phyloP scores from a whole-genome alignment of 306 rosid species.

The Albizia julibrissin region DNA sequence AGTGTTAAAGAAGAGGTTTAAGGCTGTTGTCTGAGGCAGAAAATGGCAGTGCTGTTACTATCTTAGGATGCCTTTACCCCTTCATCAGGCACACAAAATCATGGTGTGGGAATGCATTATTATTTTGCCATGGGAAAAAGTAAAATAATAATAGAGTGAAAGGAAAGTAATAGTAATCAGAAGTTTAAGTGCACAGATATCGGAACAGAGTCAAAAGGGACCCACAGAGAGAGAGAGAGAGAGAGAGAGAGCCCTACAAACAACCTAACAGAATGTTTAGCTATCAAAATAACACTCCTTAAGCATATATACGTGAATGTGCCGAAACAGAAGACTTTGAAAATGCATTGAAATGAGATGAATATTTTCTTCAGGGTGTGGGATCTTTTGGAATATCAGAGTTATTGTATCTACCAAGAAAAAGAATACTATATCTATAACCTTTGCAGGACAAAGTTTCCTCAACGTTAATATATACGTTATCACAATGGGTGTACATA shows the following conservation, averaged over 20 bases:
- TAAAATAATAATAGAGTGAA: conserved; percentile 16
- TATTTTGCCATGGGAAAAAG: background rate
- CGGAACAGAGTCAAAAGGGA: background rate
- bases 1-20: conserved; percentile 13
- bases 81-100: conserved; percentile 42
- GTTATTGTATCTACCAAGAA: background rate
- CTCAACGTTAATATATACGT: background rate
- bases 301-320: background rate
- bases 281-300: background rate
- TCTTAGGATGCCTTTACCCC: conserved; percentile 48
- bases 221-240: background rate
- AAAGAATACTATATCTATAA: background rate
- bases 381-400: background rate
- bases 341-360: background rate
- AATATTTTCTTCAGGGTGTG: background rate
- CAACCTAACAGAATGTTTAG: background rate
- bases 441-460: background rate
- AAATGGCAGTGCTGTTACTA: conserved; percentile 17
- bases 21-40: background rate
- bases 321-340: background rate
- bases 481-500: background rate
- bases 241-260: background rate
- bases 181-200: conserved; percentile 23
- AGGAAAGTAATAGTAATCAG: conserved; percentile 27
- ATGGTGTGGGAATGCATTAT: conserved; percentile 14